Base-by-base conservation (phyloP, 305 asterid species). In the Fraxinus baroniana region DNA sequence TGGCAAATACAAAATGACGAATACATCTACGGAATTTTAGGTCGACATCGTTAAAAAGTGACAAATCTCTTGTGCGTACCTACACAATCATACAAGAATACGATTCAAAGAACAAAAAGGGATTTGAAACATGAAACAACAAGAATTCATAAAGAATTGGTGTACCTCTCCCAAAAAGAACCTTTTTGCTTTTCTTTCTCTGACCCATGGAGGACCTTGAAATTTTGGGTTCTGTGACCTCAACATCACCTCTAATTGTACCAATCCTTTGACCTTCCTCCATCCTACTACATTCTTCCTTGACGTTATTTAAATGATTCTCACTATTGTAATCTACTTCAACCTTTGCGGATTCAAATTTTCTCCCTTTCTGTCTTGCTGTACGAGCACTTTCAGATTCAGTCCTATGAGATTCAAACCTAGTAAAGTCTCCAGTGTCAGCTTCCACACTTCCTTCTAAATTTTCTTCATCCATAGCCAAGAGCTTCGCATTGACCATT, bases 211-310 rank as follows among this genome's bases (percentile, higher is more conserved):
- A 80, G 55, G 91, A 79, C 83, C 87, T 88, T 36, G 84, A 85
- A 80, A 85, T 80, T 83, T 87, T 92, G 81, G 77, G 83, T 17
- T 88, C 87, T 13, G 83, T 46, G 78, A 82, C 82, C 79, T 87
- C 90, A 77, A 73, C 76, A 78, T 88, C 87, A 78, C 83, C 87
- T 79, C 91, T 87, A 18, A 46, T 79, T 80, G 82, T 88, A 83
- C 90, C 90, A 66, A 89, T 85, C 84, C 86, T 85, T 82, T 90
- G 91, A 37, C 90, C 94, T 89, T 91, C 97, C 83, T 92, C 98
- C 76, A 98, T 94, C 85, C 92, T 97, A 86, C 97, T 91, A 81
- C 94, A 92, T 83, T 94, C 97, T 92, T 93, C 98, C 88, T 90
- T 90, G 86, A 85, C 85, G 84, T 92, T 97, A 85, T 93, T 91